Conservation (phyloP, 2,329 filamentous ascomycete genomes). For the Cordyceps militaris region DNA sequence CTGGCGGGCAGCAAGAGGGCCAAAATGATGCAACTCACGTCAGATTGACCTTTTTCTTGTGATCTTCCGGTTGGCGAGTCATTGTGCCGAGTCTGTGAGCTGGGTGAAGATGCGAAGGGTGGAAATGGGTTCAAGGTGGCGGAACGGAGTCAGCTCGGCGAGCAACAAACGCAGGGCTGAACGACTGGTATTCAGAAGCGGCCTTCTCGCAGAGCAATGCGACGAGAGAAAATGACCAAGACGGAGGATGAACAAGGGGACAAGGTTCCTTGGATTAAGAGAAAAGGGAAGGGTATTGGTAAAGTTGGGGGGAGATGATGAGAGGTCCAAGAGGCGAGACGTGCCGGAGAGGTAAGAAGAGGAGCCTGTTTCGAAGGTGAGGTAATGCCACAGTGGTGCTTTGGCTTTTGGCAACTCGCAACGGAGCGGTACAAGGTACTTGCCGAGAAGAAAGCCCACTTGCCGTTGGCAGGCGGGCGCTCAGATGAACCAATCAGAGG, state of each 20-base stretch:
- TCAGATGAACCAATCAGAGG: slow-evolving; percentile 29
- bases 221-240: background rate
- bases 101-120: slow-evolving; percentile 18
- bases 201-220: slow-evolving; percentile 1
- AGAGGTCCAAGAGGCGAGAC: slow-evolving; percentile 14
- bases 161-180: slow-evolving; percentile 8
- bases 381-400: slow-evolving; percentile 15
- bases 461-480: slow-evolving; percentile 6
- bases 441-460: slow-evolving; percentile 1
- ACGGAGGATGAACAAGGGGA: background rate
- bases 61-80: slow-evolving; percentile 60
- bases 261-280: background rate
- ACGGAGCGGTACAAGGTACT: slow-evolving; percentile 10
- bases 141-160: slow-evolving; percentile 11
- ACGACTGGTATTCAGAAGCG: background rate
- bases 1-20: background rate
- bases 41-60: slow-evolving; percentile 79
- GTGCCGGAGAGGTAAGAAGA: slow-evolving; percentile 10
- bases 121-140: slow-evolving; percentile 20
- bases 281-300: slow-evolving; percentile 1
- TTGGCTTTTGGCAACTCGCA: background rate
- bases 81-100: slow-evolving; percentile 44
- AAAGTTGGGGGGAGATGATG: slow-evolving; percentile 1
- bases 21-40: slow-evolving; percentile 48
- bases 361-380: slow-evolving; percentile 11